Percentiles rank a stretch among this genome's conserved stretches.
phyloP scores from a whole-genome alignment of 73 alveolate species.

The Blepharisma japonicum region DNA sequence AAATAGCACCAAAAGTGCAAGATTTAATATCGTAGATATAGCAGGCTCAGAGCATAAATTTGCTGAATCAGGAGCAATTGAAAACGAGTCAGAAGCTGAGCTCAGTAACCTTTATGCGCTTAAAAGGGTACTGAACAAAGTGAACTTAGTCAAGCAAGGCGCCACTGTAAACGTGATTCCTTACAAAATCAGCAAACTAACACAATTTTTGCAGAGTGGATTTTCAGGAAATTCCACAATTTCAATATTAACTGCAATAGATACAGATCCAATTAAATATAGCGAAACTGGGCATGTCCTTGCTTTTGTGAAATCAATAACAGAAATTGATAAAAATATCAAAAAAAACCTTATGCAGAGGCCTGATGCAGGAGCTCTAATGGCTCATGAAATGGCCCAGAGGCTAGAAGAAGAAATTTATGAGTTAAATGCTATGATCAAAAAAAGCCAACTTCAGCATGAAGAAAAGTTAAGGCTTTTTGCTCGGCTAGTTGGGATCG shows the following conservation, averaged over 20 bases:
- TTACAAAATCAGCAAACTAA: background rate
- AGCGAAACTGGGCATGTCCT: background rate
- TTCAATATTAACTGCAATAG: background rate
- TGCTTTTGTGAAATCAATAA: background rate
- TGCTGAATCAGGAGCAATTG: too few species aligned
- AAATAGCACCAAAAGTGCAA: constrained; percentile 10
- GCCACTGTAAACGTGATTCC: background rate
- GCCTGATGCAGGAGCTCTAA: background rate
- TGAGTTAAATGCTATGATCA: background rate
- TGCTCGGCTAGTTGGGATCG: constrained; percentile 1
- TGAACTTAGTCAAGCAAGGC: background rate
- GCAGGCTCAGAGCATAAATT: background rate
- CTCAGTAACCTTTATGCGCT: background rate
- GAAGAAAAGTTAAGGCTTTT: constrained; percentile 4
- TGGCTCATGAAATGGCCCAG: constrained; percentile 6
- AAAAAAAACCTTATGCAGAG: background rate
- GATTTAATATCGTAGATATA: constrained; percentile 5
- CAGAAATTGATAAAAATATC: constrained; percentile 24
- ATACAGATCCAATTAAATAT: constrained; percentile 9
- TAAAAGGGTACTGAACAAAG: constrained; percentile 1
- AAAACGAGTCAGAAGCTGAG: too few species aligned
- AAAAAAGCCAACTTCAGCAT: background rate
- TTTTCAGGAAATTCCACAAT: background rate
- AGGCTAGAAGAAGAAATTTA: constrained; percentile 3
- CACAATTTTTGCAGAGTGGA: background rate